Evolutionary conservation across 2,329 filamentous ascomycete genomes (phyloP), one percentile per base, ranked within the genome.

Genomic region (Colletotrichum zoysiae): DNA sequence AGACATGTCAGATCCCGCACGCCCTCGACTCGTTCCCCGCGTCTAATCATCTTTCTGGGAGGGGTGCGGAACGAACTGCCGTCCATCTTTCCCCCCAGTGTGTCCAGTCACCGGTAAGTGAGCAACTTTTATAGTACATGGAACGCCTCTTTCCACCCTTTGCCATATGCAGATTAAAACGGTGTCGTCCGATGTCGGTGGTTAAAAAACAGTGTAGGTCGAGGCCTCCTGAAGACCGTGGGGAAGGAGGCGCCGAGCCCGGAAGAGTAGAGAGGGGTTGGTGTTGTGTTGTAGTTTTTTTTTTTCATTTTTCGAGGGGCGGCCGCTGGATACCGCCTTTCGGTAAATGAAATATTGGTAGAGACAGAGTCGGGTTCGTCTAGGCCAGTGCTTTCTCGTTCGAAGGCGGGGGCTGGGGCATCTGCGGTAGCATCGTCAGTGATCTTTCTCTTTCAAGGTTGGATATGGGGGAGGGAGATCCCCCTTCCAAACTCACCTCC

Each of bases 401-500:
- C 16, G 67, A 67, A 38, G 80, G 78, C 46, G 80, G 81, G 20
- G 80, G 78, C 65, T 77, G 74, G 8, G 79, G 79, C 58, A 78
- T 67, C 79, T 80, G 35, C 18, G 18, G 2, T 20, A 16, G 4
- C 18, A 55, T 18, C 11, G 71, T 78, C 69, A 78, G 60, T 11
- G 44, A 2, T 0, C 5, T 59, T 67, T 23, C 40, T 18, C 48
- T 20, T 14, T 18, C 18, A 23, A 11, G 56, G 26, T 56, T 3
- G 35, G 46, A n/a, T 16, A 30, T 5, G 46, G 20, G 3, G 46
- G 4, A 18, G 42, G 42, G 1, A 6, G 18, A 16, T 18, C n/a
- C 8, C 12, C 11, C 38, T 51, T n/a, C 50, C 50, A 18, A 50
- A 81, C 85, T 76, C 78, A 92, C 90, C 84, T 97, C 94, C 77